These are phyloP conservation scores for Diaporthe eres DNA, from an alignment of 2,329 filamentous ascomycete genomes.

Conservation along the genomic window DNA sequence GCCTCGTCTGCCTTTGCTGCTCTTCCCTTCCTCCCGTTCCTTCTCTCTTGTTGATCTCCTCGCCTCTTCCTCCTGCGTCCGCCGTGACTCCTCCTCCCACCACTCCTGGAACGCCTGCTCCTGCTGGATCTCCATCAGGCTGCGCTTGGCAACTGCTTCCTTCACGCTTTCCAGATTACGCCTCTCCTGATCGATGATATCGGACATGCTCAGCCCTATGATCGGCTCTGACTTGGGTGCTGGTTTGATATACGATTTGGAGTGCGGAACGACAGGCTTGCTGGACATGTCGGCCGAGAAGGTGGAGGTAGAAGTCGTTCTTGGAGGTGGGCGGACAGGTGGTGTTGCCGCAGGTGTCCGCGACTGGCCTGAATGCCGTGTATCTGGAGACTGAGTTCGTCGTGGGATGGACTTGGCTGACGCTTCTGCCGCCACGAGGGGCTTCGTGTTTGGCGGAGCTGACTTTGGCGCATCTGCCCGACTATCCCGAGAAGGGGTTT, in stretches of 20 bases:
- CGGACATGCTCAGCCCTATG: slow-evolving; percentile 82
- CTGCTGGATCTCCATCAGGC: slow-evolving; percentile 93
- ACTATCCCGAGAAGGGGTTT: slow-evolving; percentile 65
- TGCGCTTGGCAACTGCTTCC: slow-evolving; percentile 89
- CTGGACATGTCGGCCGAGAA: slow-evolving; percentile 48
- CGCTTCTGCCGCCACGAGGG: slow-evolving; percentile 59
- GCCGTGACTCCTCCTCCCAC: slow-evolving; percentile 89
- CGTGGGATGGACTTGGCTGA: slow-evolving; percentile 56
- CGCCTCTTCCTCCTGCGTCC: slow-evolving; percentile 76
- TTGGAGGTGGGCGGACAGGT: slow-evolving; percentile 39
- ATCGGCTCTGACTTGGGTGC: slow-evolving; percentile 73
- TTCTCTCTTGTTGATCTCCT: slow-evolving; percentile 57
- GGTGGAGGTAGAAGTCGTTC: slow-evolving; percentile 41
- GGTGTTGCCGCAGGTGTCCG: slow-evolving; percentile 50
- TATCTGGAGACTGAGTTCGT: slow-evolving; percentile 73
- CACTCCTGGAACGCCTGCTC: slow-evolving; percentile 98
- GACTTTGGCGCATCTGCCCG: slow-evolving; percentile 53
- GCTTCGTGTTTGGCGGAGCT: slow-evolving; percentile 55
- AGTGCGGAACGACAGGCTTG: slow-evolving; percentile 68
- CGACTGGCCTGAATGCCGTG: slow-evolving; percentile 72
- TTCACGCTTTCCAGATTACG: slow-evolving; percentile 85
- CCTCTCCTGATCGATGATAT: slow-evolving; percentile 90
- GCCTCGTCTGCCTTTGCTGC: slow-evolving; percentile 41
- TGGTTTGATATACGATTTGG: slow-evolving; percentile 70
- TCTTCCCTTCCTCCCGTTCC: slow-evolving; percentile 53